Evolutionary conservation across 2,329 filamentous ascomycete species (phyloP), one percentile per base, ranked within the genome.

Genomic region (Pestalotiopsis sp.): DNA sequence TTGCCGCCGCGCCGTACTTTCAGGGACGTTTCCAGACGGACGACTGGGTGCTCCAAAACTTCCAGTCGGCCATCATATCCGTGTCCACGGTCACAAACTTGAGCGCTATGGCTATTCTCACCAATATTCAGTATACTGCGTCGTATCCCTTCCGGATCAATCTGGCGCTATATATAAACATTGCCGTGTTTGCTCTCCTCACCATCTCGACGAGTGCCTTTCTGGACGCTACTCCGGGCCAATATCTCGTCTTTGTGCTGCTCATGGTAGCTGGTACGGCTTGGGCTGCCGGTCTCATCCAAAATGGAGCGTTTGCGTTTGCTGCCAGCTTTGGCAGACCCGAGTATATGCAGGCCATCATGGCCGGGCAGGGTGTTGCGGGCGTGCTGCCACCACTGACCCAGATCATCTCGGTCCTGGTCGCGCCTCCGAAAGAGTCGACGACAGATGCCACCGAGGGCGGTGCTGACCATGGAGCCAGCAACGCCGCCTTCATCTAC

Each of bases 331-430:
- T 97, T 76, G 93, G 91, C 45, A 86, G 93, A 65, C 89, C 92
- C 23, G 93, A 96, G 79, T 99, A 98, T 79, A 97, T 94, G 67
- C 95, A 98, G 81, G 95, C 92, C 27, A 94, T 98, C 79, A 98
- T 99, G 95, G 91, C 92, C 3, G 96, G 96, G 1, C 96, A 99
- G 80, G 95, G 91, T 39, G 86, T 99, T 3, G 95, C 96, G 0
- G 96, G 96, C 38, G 95, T 99, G 11, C 83, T 98, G 3, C 96
- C 96, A 0, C 91, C 93, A 62, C 85, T 76, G 62, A 93, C 94
- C 1, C 95, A 98, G 80, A 95, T 98, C 73, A 79, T 93, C 59
- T 92, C 93, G 1, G 94, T 97, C 13, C 84, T 98, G 12, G 87
- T 89, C 41, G 85, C 93, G 1, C 70, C 70, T 58, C 76, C 77